These are phyloP conservation scores for Salvia rosmarinus DNA, from an alignment of 257 asterid species.

Conservation along the genomic window DNA sequence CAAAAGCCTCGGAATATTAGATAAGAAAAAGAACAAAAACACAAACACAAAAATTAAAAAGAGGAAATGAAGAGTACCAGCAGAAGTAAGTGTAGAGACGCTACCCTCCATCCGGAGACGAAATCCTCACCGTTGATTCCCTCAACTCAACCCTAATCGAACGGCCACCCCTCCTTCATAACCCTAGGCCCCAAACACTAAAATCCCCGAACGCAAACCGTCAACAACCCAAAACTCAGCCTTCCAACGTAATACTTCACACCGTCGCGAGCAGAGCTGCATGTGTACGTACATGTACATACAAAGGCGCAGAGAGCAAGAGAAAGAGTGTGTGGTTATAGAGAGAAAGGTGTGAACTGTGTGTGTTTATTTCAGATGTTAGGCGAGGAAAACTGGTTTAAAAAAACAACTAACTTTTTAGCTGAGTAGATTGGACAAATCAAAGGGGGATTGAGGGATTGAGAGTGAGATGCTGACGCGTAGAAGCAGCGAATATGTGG, in stretches of 20 bases:
- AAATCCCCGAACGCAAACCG: constrained; percentile 33
- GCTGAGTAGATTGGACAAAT: constrained; percentile 12
- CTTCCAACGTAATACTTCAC: constrained; percentile 22
- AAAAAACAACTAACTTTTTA: not conserved
- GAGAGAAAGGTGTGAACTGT: constrained; percentile 32
- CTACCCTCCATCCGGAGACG: constrained; percentile 99
- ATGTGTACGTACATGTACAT: not conserved
- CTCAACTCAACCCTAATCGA: constrained; percentile 63
- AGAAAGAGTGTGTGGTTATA: not conserved
- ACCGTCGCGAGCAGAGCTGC: constrained; percentile 11
- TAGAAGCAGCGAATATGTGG: constrained; percentile 9
- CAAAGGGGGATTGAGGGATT: constrained; percentile 21
- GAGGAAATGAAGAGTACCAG: constrained; percentile 94
- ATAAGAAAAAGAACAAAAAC: not conserved
- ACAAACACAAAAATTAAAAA: constrained; percentile 17
- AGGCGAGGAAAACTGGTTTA: constrained; percentile 38
- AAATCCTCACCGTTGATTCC: constrained; percentile 69
- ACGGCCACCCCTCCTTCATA: constrained; percentile 60
- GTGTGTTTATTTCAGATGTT: constrained; percentile 33
- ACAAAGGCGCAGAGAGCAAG: constrained; percentile 22
- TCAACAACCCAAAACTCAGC: constrained; percentile 22
- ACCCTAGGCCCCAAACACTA: constrained; percentile 48
- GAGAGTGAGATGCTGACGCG: constrained; percentile 32
- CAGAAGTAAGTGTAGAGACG: constrained; percentile 85
- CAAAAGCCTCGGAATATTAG: constrained; percentile 26